Percentiles rank a stretch among this genome's conserved stretches.
phyloP scores from a whole-genome alignment of 495 filamentous ascomycete species.

The Tuber melanosporum region DNA sequence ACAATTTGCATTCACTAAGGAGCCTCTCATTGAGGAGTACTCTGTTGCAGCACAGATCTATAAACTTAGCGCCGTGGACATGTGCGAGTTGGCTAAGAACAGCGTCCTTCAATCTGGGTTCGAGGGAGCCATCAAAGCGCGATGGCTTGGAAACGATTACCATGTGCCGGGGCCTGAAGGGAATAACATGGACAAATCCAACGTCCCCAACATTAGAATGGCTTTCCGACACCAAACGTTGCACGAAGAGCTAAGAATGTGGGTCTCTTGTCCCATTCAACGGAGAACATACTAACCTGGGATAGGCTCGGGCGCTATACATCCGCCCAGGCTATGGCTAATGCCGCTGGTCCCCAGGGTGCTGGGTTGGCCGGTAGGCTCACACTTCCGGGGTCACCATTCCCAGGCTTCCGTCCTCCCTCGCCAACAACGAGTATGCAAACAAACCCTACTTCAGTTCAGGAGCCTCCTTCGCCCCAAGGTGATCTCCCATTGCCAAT shows the following conservation, averaged over 20 bases:
- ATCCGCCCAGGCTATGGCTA: constrained; percentile 12
- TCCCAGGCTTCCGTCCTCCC: constrained; percentile 22
- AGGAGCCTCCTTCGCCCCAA: constrained; percentile 11
- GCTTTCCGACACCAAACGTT: constrained; percentile 80
- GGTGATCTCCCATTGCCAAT: constrained; percentile 22
- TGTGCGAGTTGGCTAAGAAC: constrained; percentile 96
- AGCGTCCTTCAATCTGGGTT: constrained; percentile 93
- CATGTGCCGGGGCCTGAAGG: constrained; percentile 66
- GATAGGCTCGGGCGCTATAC: constrained; percentile 50
- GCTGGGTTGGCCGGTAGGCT: constrained; percentile 19
- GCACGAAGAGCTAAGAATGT: constrained; percentile 76
- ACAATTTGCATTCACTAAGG: constrained; percentile 97
- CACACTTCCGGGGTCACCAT: constrained; percentile 17
- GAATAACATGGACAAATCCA: constrained; percentile 89
- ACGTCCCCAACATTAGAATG: constrained; percentile 87
- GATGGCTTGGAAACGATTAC: constrained; percentile 78
- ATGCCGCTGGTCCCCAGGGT: constrained; percentile 25
- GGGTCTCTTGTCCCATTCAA: constrained; percentile 38
- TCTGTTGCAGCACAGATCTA: constrained; percentile 97
- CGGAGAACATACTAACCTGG: constrained; percentile 12
- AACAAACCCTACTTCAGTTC: constrained; percentile 36
- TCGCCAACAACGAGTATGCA: constrained; percentile 37
- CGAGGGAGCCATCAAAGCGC: constrained; percentile 75
- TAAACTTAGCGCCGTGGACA: constrained; percentile 92
- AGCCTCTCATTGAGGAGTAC: constrained; percentile 96